These are phyloP conservation scores for Annulohypoxylon stygium DNA, from an alignment of 495 filamentous ascomycete genomes.

Conservation along the genomic window DNA sequence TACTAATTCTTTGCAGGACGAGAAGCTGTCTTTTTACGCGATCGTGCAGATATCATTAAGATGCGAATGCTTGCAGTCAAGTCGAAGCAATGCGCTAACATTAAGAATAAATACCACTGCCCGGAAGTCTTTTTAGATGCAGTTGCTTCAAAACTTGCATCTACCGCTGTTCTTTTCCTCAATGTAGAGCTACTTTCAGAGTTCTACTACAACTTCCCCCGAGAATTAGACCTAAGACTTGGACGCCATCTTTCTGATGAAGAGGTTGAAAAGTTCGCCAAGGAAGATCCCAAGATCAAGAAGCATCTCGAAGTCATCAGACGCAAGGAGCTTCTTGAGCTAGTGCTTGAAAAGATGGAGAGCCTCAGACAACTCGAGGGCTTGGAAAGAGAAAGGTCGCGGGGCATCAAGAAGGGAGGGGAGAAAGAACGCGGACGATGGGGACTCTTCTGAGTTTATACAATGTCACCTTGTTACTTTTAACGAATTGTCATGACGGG, in stretches of 20 bases:
- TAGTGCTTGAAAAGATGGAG: constrained; percentile 95
- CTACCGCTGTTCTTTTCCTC: constrained; percentile 95
- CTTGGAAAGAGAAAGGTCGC: constrained; percentile 46
- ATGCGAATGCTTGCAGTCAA: constrained; percentile 90
- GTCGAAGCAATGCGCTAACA: constrained; percentile 83
- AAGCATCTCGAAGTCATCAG: constrained; percentile 91
- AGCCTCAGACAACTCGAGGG: constrained; percentile 81
- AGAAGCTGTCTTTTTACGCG: constrained; percentile 92
- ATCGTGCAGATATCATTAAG: constrained; percentile 87
- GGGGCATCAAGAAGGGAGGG: constrained; percentile 35
- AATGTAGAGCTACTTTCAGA: constrained; percentile 97
- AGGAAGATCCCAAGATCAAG: constrained; percentile 89
- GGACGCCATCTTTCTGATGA: constrained; percentile 80
- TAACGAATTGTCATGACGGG: constrained; percentile 41
- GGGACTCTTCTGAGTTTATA: constrained; percentile 51
- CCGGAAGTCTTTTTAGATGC: constrained; percentile 98
- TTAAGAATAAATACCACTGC: constrained; percentile 94
- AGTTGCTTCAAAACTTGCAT: constrained; percentile 93
- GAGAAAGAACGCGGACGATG: constrained; percentile 52
- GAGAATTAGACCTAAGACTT: constrained; percentile 90
- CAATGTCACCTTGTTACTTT: constrained; percentile 19
- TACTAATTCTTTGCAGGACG: constrained; percentile 68
- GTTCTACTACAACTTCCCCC: constrained; percentile 96
- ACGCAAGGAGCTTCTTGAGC: constrained; percentile 91
- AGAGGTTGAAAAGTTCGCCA: constrained; percentile 89